Percentiles rank a stretch among this genome's conserved stretches.
These are phyloP conservation scores for Pseudopithomyces maydicus DNA, from an alignment of 2,329 filamentous ascomycete species.

Conservation along the genomic window DNA sequence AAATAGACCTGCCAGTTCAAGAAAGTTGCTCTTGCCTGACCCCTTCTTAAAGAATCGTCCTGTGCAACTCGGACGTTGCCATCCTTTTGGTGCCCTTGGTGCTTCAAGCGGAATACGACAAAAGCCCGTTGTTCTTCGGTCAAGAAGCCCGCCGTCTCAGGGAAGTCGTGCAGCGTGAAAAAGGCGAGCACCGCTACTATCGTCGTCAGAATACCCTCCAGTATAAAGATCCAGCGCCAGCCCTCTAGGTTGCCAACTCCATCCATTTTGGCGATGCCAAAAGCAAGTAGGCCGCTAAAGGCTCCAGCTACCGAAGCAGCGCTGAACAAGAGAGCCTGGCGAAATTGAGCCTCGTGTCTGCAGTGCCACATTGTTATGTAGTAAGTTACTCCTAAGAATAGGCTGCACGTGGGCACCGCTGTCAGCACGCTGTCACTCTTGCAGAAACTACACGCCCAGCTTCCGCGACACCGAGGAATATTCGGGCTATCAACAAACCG, in stretches of 20 bases:
- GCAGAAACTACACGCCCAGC: slow-evolving; percentile 29
- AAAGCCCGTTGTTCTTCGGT: slow-evolving; percentile 58
- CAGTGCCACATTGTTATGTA: slow-evolving; percentile 69
- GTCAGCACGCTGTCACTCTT: background rate
- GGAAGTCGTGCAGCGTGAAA: slow-evolving; percentile 68
- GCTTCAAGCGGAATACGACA: slow-evolving; percentile 66
- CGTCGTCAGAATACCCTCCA: slow-evolving; percentile 42
- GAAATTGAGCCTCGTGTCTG: slow-evolving; percentile 62
- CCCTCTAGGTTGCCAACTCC: slow-evolving; percentile 50
- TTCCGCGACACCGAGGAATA: slow-evolving; percentile 51
- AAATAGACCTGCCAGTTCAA: slow-evolving; percentile 55
- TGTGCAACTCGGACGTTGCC: slow-evolving; percentile 71
- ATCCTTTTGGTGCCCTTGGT: slow-evolving; percentile 52
- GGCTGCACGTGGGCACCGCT: slow-evolving; percentile 8
- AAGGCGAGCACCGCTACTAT: slow-evolving; percentile 40
- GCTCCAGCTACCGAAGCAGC: slow-evolving; percentile 63
- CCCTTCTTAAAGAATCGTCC: slow-evolving; percentile 72
- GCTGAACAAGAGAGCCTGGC: slow-evolving; percentile 64
- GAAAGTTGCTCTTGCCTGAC: slow-evolving; percentile 50
- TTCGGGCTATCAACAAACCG: slow-evolving; percentile 51
- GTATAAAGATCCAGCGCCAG: too few relatives aligned
- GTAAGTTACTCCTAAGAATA: slow-evolving; percentile 51
- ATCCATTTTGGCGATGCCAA: slow-evolving; percentile 65
- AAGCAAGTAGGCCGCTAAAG: slow-evolving; percentile 65
- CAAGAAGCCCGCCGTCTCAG: slow-evolving; percentile 63